Conservation (phyloP, 495 filamentous ascomycete species). For the Chaetomidium leptoderma region DNA sequence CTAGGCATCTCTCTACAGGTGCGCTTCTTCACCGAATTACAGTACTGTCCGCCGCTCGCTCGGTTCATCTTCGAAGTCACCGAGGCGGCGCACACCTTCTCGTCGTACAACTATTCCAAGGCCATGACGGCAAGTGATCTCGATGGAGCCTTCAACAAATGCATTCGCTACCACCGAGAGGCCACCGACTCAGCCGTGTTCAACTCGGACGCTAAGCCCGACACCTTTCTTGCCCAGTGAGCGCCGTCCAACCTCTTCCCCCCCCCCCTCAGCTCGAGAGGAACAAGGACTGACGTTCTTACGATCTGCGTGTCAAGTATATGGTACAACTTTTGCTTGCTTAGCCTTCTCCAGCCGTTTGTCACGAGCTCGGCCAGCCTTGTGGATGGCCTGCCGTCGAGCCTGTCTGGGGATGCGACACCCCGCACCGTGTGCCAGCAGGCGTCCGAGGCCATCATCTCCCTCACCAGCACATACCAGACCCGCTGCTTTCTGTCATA, state of each 20-base stretch:
- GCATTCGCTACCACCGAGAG: slow-evolving; percentile 14
- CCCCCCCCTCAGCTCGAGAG: background rate
- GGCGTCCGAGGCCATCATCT: slow-evolving; percentile 29
- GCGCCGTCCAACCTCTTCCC: background rate
- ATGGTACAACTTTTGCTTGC: slow-evolving; percentile 31
- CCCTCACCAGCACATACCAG: slow-evolving; percentile 27
- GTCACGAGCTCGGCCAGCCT: slow-evolving; percentile 21
- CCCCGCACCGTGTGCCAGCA: slow-evolving; percentile 20
- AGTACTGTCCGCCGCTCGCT: slow-evolving; percentile 20
- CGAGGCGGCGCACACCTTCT: slow-evolving; percentile 27
- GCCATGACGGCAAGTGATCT: slow-evolving; percentile 30
- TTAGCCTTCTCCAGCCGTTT: slow-evolving; percentile 27
- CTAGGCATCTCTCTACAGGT: slow-evolving; percentile 27
- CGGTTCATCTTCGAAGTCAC: slow-evolving; percentile 29
- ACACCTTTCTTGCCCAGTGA: slow-evolving; percentile 29
- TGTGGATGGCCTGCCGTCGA: slow-evolving; percentile 12
- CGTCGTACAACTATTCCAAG: slow-evolving; percentile 25
- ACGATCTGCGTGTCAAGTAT: slow-evolving; percentile 9
- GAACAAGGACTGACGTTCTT: background rate
- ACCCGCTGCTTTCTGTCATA: slow-evolving; percentile 19
- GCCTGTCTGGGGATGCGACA: slow-evolving; percentile 14
- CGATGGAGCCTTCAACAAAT: slow-evolving; percentile 27
- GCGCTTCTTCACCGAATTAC: slow-evolving; percentile 26
- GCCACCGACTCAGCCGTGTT: slow-evolving; percentile 4
- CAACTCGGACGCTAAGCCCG: slow-evolving; percentile 9